These are phyloP conservation scores for Zea luxurians DNA, from an alignment of 176 grass and related monocot genomes.

Conservation along the genomic window DNA sequence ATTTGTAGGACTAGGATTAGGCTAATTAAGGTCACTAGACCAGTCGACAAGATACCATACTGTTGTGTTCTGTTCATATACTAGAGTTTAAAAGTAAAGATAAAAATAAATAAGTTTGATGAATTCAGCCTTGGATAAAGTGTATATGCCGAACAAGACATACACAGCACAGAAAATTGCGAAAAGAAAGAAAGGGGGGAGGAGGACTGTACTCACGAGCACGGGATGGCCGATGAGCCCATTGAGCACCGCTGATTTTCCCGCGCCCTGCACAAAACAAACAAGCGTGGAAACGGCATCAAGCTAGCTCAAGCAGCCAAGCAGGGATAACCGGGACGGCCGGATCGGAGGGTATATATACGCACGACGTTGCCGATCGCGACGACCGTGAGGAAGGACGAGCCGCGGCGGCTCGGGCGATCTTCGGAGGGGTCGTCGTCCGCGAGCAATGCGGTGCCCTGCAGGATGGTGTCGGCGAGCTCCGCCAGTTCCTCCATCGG, in stretches of 20 bases:
- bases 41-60: no score
- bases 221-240: slow-evolving; percentile 85
- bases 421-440: slow-evolving; percentile 60
- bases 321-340: neutral
- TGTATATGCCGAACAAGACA: neutral
- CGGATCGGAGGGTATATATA: neutral
- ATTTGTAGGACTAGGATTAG: no score
- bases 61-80: no score
- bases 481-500: slow-evolving; percentile 66
- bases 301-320: neutral
- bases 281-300: neutral
- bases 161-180: neutral
- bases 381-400: slow-evolving; percentile 83
- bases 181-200: neutral
- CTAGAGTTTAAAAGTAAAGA: no score
- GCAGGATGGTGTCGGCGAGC: slow-evolving; percentile 63
- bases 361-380: slow-evolving; percentile 85
- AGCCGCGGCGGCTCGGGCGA: slow-evolving; percentile 24
- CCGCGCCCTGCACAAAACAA: slow-evolving; percentile 57
- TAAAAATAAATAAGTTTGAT: no score
- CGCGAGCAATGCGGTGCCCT: slow-evolving; percentile 62
- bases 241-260: slow-evolving; percentile 86
- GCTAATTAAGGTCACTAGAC: no score
- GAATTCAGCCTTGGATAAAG: no score
- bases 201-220: slow-evolving; percentile 47